These are phyloP conservation scores for Parietichytrium sp. DNA, from an alignment of 108 stramenopile genomes.

Conservation along the genomic window DNA sequence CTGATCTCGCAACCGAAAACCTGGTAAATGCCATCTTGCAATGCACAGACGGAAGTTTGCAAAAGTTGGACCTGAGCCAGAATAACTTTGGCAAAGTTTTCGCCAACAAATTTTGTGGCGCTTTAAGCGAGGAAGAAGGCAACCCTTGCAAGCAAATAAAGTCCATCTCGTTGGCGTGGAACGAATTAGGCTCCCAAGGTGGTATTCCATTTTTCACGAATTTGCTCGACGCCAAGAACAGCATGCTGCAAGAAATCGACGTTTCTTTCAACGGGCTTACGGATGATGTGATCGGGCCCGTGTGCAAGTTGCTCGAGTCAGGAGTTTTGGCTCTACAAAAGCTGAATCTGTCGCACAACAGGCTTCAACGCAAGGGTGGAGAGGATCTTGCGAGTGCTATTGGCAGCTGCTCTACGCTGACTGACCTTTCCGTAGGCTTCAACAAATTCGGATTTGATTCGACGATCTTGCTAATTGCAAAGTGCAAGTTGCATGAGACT, in stretches of 20 bases:
- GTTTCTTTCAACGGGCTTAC: slow-evolving; percentile 6
- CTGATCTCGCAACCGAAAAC: no score
- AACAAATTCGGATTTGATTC: slow-evolving; percentile 2
- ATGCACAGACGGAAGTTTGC: no score
- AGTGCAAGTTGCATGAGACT: no score
- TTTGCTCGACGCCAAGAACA: background rate
- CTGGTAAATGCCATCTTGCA: no score
- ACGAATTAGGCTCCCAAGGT: slow-evolving; percentile 2
- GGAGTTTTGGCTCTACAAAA: background rate
- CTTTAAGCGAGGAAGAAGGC: background rate
- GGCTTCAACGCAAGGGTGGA: background rate
- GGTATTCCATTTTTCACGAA: background rate
- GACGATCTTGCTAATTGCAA: background rate
- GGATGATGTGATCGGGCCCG: background rate
- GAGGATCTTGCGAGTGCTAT: background rate
- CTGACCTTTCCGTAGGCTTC: background rate
- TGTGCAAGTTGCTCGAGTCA: background rate
- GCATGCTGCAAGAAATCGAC: background rate
- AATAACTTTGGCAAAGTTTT: background rate
- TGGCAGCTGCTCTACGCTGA: background rate
- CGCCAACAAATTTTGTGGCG: background rate
- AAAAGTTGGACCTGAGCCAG: background rate
- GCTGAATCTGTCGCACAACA: background rate
- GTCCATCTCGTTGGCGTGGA: background rate
- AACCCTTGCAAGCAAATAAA: background rate